Evolutionary conservation across 331 rosid species (phyloP), one percentile per base, ranked within the genome.

Genomic region (Quercus tomentella): DNA sequence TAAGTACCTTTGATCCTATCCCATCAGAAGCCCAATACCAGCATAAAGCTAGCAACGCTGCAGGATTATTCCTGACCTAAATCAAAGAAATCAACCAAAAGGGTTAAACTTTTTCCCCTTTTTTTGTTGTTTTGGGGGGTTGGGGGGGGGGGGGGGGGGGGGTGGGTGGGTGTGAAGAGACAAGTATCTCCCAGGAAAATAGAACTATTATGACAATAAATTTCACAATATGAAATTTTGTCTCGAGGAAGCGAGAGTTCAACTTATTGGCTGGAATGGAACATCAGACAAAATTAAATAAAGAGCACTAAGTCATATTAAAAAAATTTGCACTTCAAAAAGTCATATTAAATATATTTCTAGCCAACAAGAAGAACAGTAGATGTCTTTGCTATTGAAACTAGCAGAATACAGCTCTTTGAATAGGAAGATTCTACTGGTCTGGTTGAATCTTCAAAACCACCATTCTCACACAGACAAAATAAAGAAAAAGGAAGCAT

Each of bases 21-120:
- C 98, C 99, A 79, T 96, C 99, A 74, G 97, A 84, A 78, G 97
- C 98, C 98, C 99, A 96, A 80, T 90, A 93, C 99, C 99, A 96
- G 84, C 92, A 87, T 84, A 96, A 77, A 73, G 99, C 97, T 78
- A 96, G 96, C 80, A 96, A 74, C 11, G 98, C 99, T 15, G 99
- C 99, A 56, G 99, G 99, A 78, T 94, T 94, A 80, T 91, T 77
- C 85, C 82, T 84, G 60, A 93, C 54, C 97, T 91, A 86, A 81
- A 73, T 16, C 79, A 76, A 65, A 73, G 67, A 52, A 56, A 43
- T 49, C 10, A 79, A 76, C 35, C 49, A 45, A 63, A 74, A 35
- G 49, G 30, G 76, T 77, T 49, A 62, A 55, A 49, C 49, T 65
- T 41, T 54, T 25, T 35, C 7, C 78, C 35, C 17, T 76, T 45